Evolutionary conservation across 169 alveolate species (phyloP), one percentile per base, ranked within the genome.

Genomic region (Babesia microti): DNA sequence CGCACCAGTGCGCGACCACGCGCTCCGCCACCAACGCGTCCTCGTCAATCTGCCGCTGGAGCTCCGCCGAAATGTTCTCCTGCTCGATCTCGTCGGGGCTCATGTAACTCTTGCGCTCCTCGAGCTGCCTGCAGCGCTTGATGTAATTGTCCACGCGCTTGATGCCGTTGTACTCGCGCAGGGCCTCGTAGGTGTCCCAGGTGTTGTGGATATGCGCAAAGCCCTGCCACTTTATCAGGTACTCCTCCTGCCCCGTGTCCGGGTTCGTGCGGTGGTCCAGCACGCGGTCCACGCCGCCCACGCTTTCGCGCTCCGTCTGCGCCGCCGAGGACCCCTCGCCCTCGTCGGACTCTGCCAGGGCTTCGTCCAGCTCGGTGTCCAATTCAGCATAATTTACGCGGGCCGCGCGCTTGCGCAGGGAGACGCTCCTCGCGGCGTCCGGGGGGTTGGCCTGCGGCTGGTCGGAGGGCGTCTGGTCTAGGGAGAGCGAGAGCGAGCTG

Each of bases 81-180:
- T 86, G 93, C 49, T 86, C 94, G 7, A 86, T 72, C 46, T 86
- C 94, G 45, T 86, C 94, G 5, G 86, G 79, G 2, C 89, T 82
- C 93, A 84, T 79, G 32, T 51, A 79, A 41, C 59, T 65, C 40
- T 79, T 68, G 29, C 86, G 54, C 37, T 75, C 72, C 57, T 65
- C 75, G 21, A 72, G 68, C 40, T 68, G 68, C 45, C 72, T 68
- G n/a, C 74, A 52, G 28, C 79, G 74, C 54, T 79, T 81, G 23
- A 84, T 81, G 45, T 69, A 86, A 60, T 86, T 86, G 50, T 84
- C 91, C 11, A 85, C 61, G 47, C 89, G 68, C 27, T 85, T 76
- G 40, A 86, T 44, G 17, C 94, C 94, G 17, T 56, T 44, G 33
- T 58, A 74, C 21, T 69, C 65, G 55, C 59, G 69, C 4, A 86